A percentile compares a stretch with the other conserved stretches of the same genome.
phyloP scores from a whole-genome alignment of 495 filamentous ascomycete genomes.

The Niebla homalea region DNA sequence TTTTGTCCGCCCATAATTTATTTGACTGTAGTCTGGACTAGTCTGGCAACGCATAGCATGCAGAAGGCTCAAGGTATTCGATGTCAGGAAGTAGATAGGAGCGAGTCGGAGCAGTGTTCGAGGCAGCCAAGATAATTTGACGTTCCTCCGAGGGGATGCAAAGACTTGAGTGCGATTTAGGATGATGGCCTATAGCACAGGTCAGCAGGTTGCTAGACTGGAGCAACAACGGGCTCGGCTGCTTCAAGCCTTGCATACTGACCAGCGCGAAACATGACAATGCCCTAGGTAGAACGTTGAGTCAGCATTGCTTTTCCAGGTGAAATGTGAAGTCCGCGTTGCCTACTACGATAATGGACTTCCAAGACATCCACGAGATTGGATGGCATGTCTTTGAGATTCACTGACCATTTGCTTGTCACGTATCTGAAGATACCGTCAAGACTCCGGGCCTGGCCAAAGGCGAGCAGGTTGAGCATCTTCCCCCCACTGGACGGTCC shows the following conservation, averaged over 20 bases:
- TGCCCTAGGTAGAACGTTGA: conserved; percentile 25
- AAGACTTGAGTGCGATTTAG: conserved; percentile 89
- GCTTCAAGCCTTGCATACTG: conserved; percentile 10
- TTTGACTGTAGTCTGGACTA: conserved; percentile 54
- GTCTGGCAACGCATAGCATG: conserved; percentile 90
- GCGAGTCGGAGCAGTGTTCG: conserved; percentile 59
- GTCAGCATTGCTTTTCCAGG: too few relatives aligned
- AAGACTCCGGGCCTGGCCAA: conserved; percentile 42
- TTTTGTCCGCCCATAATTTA: conserved; percentile 59
- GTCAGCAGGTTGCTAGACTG: conserved; percentile 5
- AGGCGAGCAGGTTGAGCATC: conserved; percentile 10
- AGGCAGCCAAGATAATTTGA: conserved; percentile 56
- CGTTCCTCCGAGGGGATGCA: conserved; percentile 67
- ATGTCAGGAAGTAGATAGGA: conserved; percentile 61
- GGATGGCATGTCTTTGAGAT: too few relatives aligned
- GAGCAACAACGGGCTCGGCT: neutral
- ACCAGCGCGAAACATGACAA: conserved; percentile 70
- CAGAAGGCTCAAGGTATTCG: conserved; percentile 54
- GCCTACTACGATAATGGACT: too few relatives aligned
- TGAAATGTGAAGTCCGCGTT: too few relatives aligned
- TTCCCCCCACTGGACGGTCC: conserved; percentile 9
- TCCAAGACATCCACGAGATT: too few relatives aligned
- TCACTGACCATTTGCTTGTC: conserved; percentile 64
- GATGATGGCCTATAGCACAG: conserved; percentile 45
- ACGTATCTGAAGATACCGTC: conserved; percentile 83